Conservation (phyloP, 129 eudicot species). For the sunflower (Helianthus annuus) region HanXRQr2.0-SUNRISE NC_035448.2:154973089-154973588, state of each 20-base stretch:
- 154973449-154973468: slow-evolving; percentile 38
- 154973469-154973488: slow-evolving; percentile 35
- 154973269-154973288: slow-evolving; percentile 34
- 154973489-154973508: slow-evolving; percentile 43
- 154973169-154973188: too few species aligned
- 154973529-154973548: slow-evolving; percentile 29
- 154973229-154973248: not conserved
- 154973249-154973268: slow-evolving; percentile 29
- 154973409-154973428: slow-evolving; percentile 41
- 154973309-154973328: slow-evolving; percentile 37
- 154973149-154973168: too few species aligned
- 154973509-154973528: slow-evolving; percentile 14
- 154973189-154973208: too few species aligned
- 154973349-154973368: slow-evolving; percentile 44
- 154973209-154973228: too few species aligned
- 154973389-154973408: slow-evolving; percentile 46
- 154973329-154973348: slow-evolving; percentile 39
- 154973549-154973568: not conserved
- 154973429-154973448: slow-evolving; percentile 25
- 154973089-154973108: too few species aligned
- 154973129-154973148: too few species aligned
- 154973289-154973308: slow-evolving; percentile 47
- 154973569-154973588: too few species aligned
- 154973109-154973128: too few species aligned
- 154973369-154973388: slow-evolving; percentile 22